Conservation (phyloP, 352 stramenopile genomes). For the Thalassiosira sp. region DNA sequence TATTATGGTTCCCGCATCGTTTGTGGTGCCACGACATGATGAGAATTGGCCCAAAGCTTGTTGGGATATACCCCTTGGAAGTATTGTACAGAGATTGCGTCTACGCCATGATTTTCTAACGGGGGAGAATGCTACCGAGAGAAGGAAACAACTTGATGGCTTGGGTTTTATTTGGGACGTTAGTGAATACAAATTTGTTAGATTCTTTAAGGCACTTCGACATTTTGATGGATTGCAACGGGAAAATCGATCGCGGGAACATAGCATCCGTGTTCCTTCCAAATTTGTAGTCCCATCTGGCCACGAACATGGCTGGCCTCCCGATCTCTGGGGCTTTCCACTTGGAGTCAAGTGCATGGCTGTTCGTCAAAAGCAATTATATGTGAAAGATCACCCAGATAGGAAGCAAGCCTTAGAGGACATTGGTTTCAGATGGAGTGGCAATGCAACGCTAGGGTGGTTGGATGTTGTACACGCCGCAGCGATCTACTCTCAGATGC, state of each 20-base stretch:
- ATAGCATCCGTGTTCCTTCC: constrained; percentile 66
- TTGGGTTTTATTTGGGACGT: constrained; percentile 78
- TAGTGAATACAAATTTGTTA: constrained; percentile 64
- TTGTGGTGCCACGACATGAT: constrained; percentile 62
- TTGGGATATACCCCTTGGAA: constrained; percentile 67
- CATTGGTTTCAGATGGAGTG: constrained; percentile 70
- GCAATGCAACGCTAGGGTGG: constrained; percentile 74
- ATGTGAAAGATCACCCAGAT: constrained; percentile 69
- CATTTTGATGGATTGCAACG: constrained; percentile 57
- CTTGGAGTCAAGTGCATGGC: constrained; percentile 72
- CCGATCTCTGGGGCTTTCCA: constrained; percentile 64
- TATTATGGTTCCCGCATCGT: constrained; percentile 63
- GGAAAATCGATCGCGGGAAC: background rate
- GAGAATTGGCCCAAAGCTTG: constrained; percentile 61
- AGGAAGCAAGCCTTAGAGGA: constrained; percentile 62
- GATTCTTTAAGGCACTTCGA: constrained; percentile 56
- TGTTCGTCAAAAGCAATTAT: constrained; percentile 78
- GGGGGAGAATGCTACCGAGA: constrained; percentile 28
- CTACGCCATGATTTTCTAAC: constrained; percentile 68
- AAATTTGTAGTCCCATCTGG: constrained; percentile 68
- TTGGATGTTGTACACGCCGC: constrained; percentile 78
- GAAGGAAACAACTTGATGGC: constrained; percentile 63
- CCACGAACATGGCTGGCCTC: constrained; percentile 58
- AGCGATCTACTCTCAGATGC: constrained; percentile 79
- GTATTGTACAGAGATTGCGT: constrained; percentile 66